Evolutionary conservation across 2,329 filamentous ascomycete genomes (phyloP).

Genomic region (Penicillium sp.): DNA sequence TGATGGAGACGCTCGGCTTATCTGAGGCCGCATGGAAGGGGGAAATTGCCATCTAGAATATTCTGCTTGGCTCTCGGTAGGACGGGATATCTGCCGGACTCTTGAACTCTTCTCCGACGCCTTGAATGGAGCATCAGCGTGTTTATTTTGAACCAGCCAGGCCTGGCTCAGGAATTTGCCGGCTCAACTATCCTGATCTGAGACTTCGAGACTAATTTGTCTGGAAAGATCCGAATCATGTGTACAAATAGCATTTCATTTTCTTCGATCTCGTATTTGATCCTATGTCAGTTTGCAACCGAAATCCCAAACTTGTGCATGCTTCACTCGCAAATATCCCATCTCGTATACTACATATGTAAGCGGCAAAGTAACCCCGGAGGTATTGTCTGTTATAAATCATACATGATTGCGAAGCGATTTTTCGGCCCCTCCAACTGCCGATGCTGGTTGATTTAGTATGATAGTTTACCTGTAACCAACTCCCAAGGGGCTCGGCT

Average conservation of each 20-base stretch:
- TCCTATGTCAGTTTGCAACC: neutral
- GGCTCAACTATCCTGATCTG: constrained; percentile 9
- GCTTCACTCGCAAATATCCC: neutral
- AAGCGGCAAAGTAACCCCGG: neutral
- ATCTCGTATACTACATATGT: neutral
- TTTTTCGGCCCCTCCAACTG: neutral
- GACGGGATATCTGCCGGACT: neutral
- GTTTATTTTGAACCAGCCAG: constrained; percentile 8
- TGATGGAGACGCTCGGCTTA: constrained; percentile 80
- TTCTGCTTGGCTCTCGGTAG: neutral
- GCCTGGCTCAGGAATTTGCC: constrained; percentile 8
- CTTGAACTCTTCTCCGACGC: neutral
- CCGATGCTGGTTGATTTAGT: neutral
- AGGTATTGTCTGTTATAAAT: neutral
- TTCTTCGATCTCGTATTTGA: neutral
- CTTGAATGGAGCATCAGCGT: constrained; percentile 15
- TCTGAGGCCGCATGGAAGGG: constrained; percentile 86
- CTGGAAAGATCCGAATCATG: constrained; percentile 9
- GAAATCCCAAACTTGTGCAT: neutral
- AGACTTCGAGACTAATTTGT: constrained; percentile 4
- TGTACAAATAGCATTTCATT: constrained; percentile 27
- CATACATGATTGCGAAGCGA: neutral
- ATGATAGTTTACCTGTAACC: neutral
- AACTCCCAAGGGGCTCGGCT: too few relatives aligned
- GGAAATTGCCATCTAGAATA: constrained; percentile 72